Evolutionary conservation across 2,329 filamentous ascomycete genomes (phyloP).

Genomic region (Ramichloridium luteum): DNA sequence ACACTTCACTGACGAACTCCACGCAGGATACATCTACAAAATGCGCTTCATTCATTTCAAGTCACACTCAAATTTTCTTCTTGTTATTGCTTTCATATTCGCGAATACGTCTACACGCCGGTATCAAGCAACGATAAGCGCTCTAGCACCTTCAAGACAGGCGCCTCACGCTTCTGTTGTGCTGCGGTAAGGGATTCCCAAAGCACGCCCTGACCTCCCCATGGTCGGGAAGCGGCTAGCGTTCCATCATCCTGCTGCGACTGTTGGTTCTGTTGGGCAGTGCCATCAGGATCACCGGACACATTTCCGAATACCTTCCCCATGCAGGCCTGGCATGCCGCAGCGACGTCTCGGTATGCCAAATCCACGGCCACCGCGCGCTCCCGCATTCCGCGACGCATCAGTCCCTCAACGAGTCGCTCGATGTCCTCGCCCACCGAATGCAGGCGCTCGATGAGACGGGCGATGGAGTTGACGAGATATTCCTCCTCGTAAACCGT

Average conservation of each 20-base stretch:
- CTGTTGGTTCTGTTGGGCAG: constrained; percentile 6
- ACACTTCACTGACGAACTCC: too few relatives aligned
- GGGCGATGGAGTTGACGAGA: constrained; percentile 71
- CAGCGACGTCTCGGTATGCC: constrained; percentile 61
- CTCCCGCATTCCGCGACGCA: constrained; percentile 76
- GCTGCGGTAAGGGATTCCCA: constrained; percentile 32
- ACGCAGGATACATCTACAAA: too few relatives aligned
- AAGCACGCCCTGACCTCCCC: constrained; percentile 34
- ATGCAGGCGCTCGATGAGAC: constrained; percentile 74
- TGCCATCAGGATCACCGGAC: not conserved
- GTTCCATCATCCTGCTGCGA: constrained; percentile 8
- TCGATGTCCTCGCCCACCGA: constrained; percentile 58
- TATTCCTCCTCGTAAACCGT: constrained; percentile 98
- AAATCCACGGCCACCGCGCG: constrained; percentile 65
- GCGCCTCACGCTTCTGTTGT: constrained; percentile 30
- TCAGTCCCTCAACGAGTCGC: constrained; percentile 61
- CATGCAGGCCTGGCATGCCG: constrained; percentile 53
- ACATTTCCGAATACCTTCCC: constrained; percentile 52
- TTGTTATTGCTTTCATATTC: too few relatives aligned
- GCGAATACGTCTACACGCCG: not conserved
- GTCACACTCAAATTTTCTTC: too few relatives aligned
- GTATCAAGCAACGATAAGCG: constrained; percentile 29
- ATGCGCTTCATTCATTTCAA: too few relatives aligned
- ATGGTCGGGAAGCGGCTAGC: constrained; percentile 18
- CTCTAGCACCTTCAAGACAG: constrained; percentile 41